phyloP scores from a whole-genome alignment of 805 yeast species.

The Teunomyces pallodes region DNA sequence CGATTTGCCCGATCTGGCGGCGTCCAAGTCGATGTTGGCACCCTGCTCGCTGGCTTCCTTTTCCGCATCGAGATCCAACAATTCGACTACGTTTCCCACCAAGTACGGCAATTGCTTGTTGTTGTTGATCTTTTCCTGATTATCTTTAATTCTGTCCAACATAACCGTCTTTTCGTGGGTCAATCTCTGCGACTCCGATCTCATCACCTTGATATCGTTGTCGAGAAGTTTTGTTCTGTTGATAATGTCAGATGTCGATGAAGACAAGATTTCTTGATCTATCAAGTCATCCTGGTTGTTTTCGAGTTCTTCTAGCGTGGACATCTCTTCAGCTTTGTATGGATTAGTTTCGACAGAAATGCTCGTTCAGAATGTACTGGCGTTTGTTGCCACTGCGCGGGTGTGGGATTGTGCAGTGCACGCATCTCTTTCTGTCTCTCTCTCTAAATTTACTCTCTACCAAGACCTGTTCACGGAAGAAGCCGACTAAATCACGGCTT shows the following conservation, averaged over 20 bases:
- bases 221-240: constrained; percentile 86
- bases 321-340: constrained; percentile 43
- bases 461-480: too few species aligned
- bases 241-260: constrained; percentile 77
- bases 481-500: too few species aligned
- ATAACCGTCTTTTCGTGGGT: constrained; percentile 90
- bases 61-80: constrained; percentile 83
- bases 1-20: constrained; percentile 90
- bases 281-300: constrained; percentile 48
- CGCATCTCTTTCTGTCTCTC: not conserved
- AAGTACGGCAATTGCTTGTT: constrained; percentile 93
- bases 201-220: constrained; percentile 92
- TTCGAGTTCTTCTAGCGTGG: constrained; percentile 82
- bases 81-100: constrained; percentile 95
- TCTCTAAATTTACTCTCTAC: too few species aligned
- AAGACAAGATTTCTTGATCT: constrained; percentile 76
- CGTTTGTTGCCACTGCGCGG: constrained; percentile 4
- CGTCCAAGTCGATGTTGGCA: constrained; percentile 90
- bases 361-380: not conserved
- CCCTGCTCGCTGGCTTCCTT: constrained; percentile 85
- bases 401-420: not conserved
- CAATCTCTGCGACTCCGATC: constrained; percentile 85
- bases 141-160: constrained; percentile 91
- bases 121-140: constrained; percentile 92
- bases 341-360: not conserved